Evolutionary conservation across 2,329 filamentous ascomycete genomes (phyloP), one percentile per base, ranked within the genome.

Genomic region (Chrysoporthe cubensis): DNA sequence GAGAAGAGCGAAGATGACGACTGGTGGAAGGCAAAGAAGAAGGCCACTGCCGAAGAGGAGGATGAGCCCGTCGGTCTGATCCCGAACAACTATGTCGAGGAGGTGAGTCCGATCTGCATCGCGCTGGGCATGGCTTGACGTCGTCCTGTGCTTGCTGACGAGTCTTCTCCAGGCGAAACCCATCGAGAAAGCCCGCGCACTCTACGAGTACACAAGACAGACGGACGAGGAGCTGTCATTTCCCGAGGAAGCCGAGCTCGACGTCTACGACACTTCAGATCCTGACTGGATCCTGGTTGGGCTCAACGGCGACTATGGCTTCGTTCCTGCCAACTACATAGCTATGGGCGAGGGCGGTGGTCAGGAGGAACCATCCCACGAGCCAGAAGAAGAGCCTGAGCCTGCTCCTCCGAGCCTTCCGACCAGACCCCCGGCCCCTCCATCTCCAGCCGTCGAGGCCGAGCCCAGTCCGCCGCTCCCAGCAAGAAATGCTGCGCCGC

Each of bases 191-290:
- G 96, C 95, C 62, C 94, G 91, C 78, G 93, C 96, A n/a, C 87
- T 98, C n/a, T 99, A 95, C 83, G 96, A 99, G 79, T 99, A 99
- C 79, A 92, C 92, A 62, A 89, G 95, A 74, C 96, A 99, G 81
- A 99, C 96, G 34, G 96, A 99, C 76, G 96, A 99, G 80, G 96
- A 99, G 80, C 85, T 99, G 11, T 98, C 95, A 34, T 98, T 99
- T 77, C 87, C 92, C 61, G 96, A 99, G 82, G 94, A 97, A 76
- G 90, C 91, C 52, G 81, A 88, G 57, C 85, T 99, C 61, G 84
- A 91, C 69, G 92, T 99, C 60, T 98, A 92, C 80, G 96, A 99
- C 79, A 90, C 86, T 11, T 91, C 93, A 5, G 96, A 99, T 78
- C 93, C 93, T 16, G 96, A 99, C 80, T 99, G 96, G 96, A 97